phyloP scores from a whole-genome alignment of 345 rosid genomes.

The Populus ilicifolia region DNA sequence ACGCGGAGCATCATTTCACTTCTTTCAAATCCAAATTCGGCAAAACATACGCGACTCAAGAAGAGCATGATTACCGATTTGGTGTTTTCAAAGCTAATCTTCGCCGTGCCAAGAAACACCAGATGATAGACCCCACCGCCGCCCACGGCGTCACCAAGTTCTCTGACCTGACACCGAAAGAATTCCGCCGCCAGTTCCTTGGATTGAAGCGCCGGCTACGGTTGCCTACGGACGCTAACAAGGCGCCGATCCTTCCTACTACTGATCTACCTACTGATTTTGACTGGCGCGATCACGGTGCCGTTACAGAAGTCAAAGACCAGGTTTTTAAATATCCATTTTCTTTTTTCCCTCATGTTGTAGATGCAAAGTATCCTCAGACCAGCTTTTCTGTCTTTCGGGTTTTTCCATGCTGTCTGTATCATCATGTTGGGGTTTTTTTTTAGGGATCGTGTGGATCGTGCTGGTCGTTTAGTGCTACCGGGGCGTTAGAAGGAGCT shows the following conservation, averaged over 20 bases:
- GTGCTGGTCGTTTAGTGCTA: constrained; percentile 94
- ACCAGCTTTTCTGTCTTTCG: not conserved
- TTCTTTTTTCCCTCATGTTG: not conserved
- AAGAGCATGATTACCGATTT: constrained; percentile 73
- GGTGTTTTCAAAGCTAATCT: constrained; percentile 56
- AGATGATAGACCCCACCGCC: constrained; percentile 79
- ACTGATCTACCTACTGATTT: constrained; percentile 64
- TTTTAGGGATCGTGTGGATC: constrained; percentile 89
- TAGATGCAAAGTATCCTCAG: not conserved
- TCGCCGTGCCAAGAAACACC: constrained; percentile 65
- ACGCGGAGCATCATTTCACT: constrained; percentile 22
- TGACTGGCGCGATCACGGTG: constrained; percentile 94
- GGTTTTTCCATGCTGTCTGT: not conserved
- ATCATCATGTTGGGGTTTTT: not conserved
- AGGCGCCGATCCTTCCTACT: constrained; percentile 86
- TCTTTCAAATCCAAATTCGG: constrained; percentile 23
- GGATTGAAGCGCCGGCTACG: constrained; percentile 50
- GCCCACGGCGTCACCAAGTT: constrained; percentile 83
- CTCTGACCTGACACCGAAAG: constrained; percentile 75
- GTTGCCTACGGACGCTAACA: constrained; percentile 68
- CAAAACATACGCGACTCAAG: constrained; percentile 26
- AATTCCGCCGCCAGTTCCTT: constrained; percentile 50
- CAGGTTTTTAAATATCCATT: constrained; percentile 41
- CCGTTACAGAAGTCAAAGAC: constrained; percentile 68
- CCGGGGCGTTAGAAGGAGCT: constrained; percentile 96